Percentiles rank a stretch among this genome's conserved stretches.
Conservation (phyloP, 495 filamentous ascomycete species). For the Schizothecium vesticola region DNA sequence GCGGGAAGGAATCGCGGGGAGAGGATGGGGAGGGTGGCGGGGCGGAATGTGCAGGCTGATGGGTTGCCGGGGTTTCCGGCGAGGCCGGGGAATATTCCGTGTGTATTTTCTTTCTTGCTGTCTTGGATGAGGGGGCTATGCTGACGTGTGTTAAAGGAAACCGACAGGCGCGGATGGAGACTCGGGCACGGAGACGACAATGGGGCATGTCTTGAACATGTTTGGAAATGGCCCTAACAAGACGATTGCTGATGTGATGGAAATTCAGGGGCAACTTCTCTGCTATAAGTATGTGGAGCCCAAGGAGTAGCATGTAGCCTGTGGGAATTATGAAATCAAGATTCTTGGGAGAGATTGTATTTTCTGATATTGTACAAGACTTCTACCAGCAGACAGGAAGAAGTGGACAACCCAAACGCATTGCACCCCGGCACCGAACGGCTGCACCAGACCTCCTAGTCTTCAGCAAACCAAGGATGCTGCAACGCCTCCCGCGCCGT, state of each 20-base stretch:
- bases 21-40: slow-evolving; percentile 29
- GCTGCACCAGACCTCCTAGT: too few species aligned
- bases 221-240: not conserved
- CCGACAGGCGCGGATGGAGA: not conserved
- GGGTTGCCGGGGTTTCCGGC: not conserved
- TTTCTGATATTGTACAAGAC: too few species aligned
- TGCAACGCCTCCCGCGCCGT: too few species aligned
- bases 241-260: not conserved
- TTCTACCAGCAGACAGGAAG: too few species aligned
- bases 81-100: not conserved
- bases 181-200: not conserved
- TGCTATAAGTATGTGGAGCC: not conserved
- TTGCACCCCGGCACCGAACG: too few species aligned
- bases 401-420: too few species aligned
- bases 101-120: not conserved
- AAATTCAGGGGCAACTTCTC: not conserved
- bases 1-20: slow-evolving; percentile 24
- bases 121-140: not conserved
- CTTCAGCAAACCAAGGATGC: too few species aligned
- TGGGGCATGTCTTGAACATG: not conserved
- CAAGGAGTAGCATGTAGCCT: too few species aligned
- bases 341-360: too few species aligned
- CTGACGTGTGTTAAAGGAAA: not conserved
- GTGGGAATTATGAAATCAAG: too few species aligned
- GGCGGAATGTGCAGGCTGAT: slow-evolving; percentile 12